These are phyloP conservation scores for Sutorius eximius DNA, from an alignment of 1,284 basidiomycete genomes.

Conservation along the genomic window DNA sequence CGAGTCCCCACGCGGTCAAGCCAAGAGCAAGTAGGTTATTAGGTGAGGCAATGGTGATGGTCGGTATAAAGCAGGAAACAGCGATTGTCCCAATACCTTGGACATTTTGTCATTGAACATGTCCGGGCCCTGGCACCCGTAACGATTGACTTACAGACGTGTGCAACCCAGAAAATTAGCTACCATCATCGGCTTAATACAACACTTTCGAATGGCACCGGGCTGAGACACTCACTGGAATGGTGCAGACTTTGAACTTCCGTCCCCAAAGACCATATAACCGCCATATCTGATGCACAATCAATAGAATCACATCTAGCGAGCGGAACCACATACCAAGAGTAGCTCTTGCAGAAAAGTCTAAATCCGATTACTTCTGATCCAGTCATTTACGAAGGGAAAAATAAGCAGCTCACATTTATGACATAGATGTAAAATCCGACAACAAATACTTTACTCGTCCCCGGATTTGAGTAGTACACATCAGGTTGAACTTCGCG, in stretches of 20 bases:
- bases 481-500: conserved; percentile 2
- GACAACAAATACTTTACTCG: conserved; percentile 5
- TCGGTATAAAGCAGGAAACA: conserved; percentile 18
- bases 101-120: not conserved
- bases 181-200: conserved; percentile 2
- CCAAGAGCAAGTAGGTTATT: conserved; percentile 8
- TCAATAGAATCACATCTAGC: not conserved
- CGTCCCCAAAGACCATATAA: conserved; percentile 20
- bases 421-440: conserved; percentile 22
- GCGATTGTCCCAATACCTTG: conserved; percentile 16
- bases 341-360: conserved; percentile 22
- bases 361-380: not conserved
- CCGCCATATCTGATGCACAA: conserved; percentile 22
- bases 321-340: conserved; percentile 5
- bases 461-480: conserved; percentile 13
- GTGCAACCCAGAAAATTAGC: conserved; percentile 18
- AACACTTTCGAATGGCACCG: not conserved
- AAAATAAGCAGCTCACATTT: conserved; percentile 14
- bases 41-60: not conserved
- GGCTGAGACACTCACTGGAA: conserved; percentile 10
- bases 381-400: not conserved
- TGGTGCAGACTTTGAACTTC: conserved; percentile 9
- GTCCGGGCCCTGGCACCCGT: not conserved
- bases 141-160: conserved; percentile 16
- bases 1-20: conserved; percentile 21